phyloP scores from a whole-genome alignment of 805 yeast species.

The Trichomonascus vanleenenianus region DNA sequence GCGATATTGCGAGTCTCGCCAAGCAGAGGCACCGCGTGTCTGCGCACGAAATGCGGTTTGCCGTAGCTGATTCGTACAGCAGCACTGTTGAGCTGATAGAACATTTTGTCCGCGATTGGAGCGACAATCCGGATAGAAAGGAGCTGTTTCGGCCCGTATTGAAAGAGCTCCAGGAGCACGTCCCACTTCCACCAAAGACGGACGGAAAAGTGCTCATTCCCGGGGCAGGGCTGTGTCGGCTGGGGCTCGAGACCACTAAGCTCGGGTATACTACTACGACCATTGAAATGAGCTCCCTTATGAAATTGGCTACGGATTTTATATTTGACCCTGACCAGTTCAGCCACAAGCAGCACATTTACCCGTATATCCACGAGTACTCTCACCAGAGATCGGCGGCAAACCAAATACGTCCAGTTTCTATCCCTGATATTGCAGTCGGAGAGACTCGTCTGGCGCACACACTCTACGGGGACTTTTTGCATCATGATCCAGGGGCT shows the following conservation, averaged over 20 bases:
- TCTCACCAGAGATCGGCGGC: constrained; percentile 49
- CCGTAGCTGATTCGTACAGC: constrained; percentile 23
- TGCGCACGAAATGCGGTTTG: constrained; percentile 37
- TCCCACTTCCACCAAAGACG: constrained; percentile 15
- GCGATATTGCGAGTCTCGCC: constrained; percentile 36
- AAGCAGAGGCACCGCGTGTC: constrained; percentile 32
- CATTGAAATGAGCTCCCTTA: constrained; percentile 66
- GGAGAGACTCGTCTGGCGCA: background rate
- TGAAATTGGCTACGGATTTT: constrained; percentile 48
- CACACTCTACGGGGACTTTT: constrained; percentile 51
- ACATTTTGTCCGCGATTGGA: constrained; percentile 79
- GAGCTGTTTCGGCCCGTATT: constrained; percentile 50
- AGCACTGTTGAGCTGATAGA: constrained; percentile 42
- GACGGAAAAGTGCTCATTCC: constrained; percentile 54
- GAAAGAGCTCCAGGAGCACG: constrained; percentile 30
- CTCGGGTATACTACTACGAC: constrained; percentile 48
- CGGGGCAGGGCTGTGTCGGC: constrained; percentile 80
- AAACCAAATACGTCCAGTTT: constrained; percentile 44
- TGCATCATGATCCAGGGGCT: constrained; percentile 34
- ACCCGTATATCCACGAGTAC: constrained; percentile 48
- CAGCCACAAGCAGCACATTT: constrained; percentile 11
- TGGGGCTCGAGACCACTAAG: constrained; percentile 53
- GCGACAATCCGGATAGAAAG: constrained; percentile 37
- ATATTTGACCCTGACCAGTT: constrained; percentile 10
- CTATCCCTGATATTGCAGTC: constrained; percentile 8